Base-by-base conservation (phyloP, 768 basidiomycete species). In the Lyophyllum atratum region DNA sequence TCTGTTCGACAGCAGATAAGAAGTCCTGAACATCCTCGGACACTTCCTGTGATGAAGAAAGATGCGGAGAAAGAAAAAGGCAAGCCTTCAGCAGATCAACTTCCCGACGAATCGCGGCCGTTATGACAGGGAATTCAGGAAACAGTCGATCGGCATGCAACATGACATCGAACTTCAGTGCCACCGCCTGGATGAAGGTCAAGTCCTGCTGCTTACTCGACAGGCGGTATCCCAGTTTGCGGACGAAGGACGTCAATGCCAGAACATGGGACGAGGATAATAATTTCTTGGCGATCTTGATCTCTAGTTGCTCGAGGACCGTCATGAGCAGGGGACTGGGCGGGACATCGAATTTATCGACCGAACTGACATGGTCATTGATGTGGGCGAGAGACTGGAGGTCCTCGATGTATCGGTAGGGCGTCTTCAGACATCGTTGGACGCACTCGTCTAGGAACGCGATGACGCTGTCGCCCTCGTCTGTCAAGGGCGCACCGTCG, bases 381-480 rank as follows among this genome's bases (percentile, higher is more conserved):
- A 64, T 6, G 52, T 65, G 50, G 58, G 62, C 51, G 21, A 85
- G 66, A 0, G 70, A 64, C 6, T 79, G 68, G 59, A 87, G 71
- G 22, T 86, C 86, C 64, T 97, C 95, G 52, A 96, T 78, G 66
- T 96, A 98, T 26, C 85, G 82, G 68, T 94, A 91, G 0, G 93
- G 92, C 2, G 88, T 89, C 70, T 90, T 93, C 60, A 88, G 67
- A 62, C 89, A 94, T 17, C 92, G 80, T 55, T 89, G 87, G 2
- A 90, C 78, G 65, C 93, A 96, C 49, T 95, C 93, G 60, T 98
- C 95, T 11, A 97, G 64, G 73, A 97, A 94, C 0, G 71, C 56
- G 17, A 89, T 73, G 25, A 87, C 82, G 42, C 77, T 76, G 6
- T 80, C 78, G 11, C 75, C 74, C 71, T 89, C 90, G 44, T 83